Base-by-base conservation (phyloP, 1,284 basidiomycete genomes). In the Moesziomyces sp. region DNA sequence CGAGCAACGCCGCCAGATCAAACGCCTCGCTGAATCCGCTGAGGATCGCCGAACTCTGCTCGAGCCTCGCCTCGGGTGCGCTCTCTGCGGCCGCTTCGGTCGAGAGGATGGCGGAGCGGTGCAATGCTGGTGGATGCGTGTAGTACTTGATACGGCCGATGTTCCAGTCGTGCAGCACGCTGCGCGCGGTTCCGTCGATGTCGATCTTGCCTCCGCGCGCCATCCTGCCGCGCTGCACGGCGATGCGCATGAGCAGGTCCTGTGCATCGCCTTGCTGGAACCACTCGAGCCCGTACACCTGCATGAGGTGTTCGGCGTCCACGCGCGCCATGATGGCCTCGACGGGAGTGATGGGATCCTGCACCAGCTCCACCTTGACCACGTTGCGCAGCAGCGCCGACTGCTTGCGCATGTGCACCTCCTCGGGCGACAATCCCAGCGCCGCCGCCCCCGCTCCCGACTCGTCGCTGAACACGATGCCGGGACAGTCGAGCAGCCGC, bases 151-250 rank as follows among this genome's bases (percentile, higher is more conserved):
- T 97, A 82, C 94, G 94, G 79, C 97, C 94, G 71, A 93, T 90
- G 82, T 98, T 98, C 95, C 96, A 98, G 84, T 99, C 96, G 49
- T 88, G 89, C 5, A 99, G 85, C n/a, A 98, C 88, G 16, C 91
- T 90, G 30, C 93, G 89, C 0, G 94, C 94, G 0, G 93, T 89
- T 0, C 91, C 88, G 48, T 92, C 89, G 19, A 96, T 85, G 84
- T 98, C 94, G 0, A 96, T 94, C 3, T 94, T 91, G 58, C 95
- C 96, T 34, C 95, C 95, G 5, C 65, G 51, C 6, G 47, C 43
- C 54, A 76, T 69, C 13, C 74, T 49, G 7, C 96, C 96, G n/a
- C 89, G 90, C 30, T 88, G 91, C 46, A 97, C 87, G 0, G 95
- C 93, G 40, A 97, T 85, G 89, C 95, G 93, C 34, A 96, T 93